Percentiles rank a stretch among this genome's conserved stretches.
phyloP scores from a whole-genome alignment of 1,284 basidiomycete genomes.

The Cutaneotrichosporon dermatis region DNA sequence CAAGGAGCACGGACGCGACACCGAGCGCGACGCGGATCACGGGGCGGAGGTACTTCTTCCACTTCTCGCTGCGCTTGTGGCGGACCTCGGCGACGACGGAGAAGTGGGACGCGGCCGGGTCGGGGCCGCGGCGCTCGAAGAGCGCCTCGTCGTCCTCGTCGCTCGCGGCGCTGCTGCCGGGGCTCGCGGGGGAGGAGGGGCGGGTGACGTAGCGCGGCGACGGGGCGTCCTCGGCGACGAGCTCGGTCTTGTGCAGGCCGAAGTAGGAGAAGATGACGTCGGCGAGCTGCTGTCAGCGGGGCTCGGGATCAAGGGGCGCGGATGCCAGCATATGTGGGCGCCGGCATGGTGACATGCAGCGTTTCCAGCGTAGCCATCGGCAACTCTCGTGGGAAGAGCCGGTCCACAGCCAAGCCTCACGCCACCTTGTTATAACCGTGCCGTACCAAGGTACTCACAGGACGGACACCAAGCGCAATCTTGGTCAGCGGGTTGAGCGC shows the following conservation, averaged over 20 bases:
- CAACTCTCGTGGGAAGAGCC: too few relatives aligned
- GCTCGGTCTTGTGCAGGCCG: constrained; percentile 37
- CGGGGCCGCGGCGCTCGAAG: constrained; percentile 1
- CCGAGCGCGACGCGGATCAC: constrained; percentile 62
- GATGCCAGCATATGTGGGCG: too few relatives aligned
- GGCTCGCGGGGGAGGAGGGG: constrained; percentile 19
- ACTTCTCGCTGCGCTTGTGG: constrained; percentile 32
- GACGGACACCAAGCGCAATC: constrained; percentile 76
- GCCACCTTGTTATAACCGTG: too few relatives aligned
- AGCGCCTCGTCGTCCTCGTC: neutral
- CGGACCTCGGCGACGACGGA: constrained; percentile 56
- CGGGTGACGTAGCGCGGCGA: constrained; percentile 32
- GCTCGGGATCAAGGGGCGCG: too few relatives aligned
- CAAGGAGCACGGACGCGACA: constrained; percentile 61
- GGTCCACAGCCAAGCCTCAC: too few relatives aligned
- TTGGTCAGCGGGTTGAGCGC: constrained; percentile 58
- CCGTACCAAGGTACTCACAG: constrained; percentile 53
- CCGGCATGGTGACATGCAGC: too few relatives aligned
- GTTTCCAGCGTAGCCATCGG: too few relatives aligned
- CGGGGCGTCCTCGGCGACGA: constrained; percentile 30
- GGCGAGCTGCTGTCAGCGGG: constrained; percentile 24
- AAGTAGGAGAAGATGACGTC: constrained; percentile 38
- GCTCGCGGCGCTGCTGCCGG: neutral
- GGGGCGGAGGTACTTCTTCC: constrained; percentile 54
- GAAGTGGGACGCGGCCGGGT: constrained; percentile 15